These are phyloP conservation scores for Phytophthora boehmeriae DNA, from an alignment of 352 stramenopile genomes.

Conservation along the genomic window DNA sequence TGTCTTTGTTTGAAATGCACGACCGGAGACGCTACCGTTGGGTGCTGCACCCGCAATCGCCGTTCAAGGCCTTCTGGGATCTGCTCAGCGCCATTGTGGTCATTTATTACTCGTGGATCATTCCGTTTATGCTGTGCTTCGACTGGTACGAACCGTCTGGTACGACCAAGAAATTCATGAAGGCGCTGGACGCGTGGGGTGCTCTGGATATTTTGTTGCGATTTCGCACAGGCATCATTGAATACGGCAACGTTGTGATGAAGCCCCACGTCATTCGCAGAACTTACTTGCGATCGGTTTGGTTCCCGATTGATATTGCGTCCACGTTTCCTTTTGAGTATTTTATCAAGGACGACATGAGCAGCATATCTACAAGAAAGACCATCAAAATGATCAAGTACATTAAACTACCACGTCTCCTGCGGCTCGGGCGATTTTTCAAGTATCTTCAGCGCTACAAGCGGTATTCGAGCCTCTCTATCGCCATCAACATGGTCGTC, in stretches of 20 bases:
- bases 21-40: conserved; percentile 52
- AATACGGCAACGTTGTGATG: conserved; percentile 64
- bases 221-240: conserved; percentile 65
- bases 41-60: conserved; percentile 59
- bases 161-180: conserved; percentile 42
- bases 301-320: conserved; percentile 66
- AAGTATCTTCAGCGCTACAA: conserved; percentile 68
- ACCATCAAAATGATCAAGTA: conserved; percentile 84
- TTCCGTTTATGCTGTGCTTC: conserved; percentile 73
- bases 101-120: conserved; percentile 79
- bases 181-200: conserved; percentile 54
- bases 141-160: conserved; percentile 55
- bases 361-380: conserved; percentile 56
- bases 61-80: conserved; percentile 62
- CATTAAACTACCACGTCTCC: conserved; percentile 61
- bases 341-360: conserved; percentile 40
- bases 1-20: conserved; percentile 63
- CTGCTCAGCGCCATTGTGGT: conserved; percentile 56
- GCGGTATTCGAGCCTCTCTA: conserved; percentile 61
- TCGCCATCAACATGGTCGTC: conserved; percentile 54
- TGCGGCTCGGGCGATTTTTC: conserved; percentile 63
- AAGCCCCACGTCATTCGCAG: conserved; percentile 52
- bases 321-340: conserved; percentile 69
- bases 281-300: conserved; percentile 56
- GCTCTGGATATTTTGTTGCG: conserved; percentile 56